Percentiles rank a stretch among this genome's conserved stretches.
Evolutionary conservation across 805 yeast species (phyloP).

Genomic region (Zygotorulaspora chibaensis): DNA sequence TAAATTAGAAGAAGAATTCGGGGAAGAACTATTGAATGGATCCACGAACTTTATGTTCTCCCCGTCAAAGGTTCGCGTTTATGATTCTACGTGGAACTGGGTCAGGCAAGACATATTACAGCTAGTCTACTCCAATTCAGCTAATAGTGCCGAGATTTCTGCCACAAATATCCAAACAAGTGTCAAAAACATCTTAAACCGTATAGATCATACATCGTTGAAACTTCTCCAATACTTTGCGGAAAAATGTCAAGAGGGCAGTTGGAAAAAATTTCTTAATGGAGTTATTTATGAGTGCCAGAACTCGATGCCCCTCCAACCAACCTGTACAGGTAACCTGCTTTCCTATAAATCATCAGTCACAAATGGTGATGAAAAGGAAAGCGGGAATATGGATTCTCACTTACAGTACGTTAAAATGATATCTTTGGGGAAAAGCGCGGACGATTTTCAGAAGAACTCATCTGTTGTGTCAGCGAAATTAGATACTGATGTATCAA

Average conservation of each 20-base stretch:
- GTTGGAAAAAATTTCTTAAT: constrained; percentile 3
- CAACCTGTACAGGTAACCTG: constrained; percentile 1
- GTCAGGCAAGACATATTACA: constrained; percentile 79
- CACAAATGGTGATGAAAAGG: background rate
- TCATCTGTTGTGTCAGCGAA: constrained; percentile 11
- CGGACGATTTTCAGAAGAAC: constrained; percentile 2
- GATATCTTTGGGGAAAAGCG: constrained; percentile 11
- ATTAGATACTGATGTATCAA: constrained; percentile 15
- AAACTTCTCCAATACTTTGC: constrained; percentile 72
- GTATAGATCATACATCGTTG: constrained; percentile 27
- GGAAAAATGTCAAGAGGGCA: constrained; percentile 1
- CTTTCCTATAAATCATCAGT: background rate
- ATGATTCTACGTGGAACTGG: constrained; percentile 95
- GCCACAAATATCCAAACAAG: background rate
- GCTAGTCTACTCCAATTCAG: constrained; percentile 1
- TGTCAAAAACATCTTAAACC: constrained; percentile 5
- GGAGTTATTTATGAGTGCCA: constrained; percentile 4
- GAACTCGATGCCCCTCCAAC: background rate
- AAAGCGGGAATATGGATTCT: background rate
- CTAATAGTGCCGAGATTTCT: background rate
- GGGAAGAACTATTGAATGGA: constrained; percentile 80
- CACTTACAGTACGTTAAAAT: constrained; percentile 10
- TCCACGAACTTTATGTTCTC: constrained; percentile 69
- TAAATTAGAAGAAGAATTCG: constrained; percentile 49
- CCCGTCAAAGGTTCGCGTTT: constrained; percentile 71